These are phyloP conservation scores for Magnolia sinica DNA, from an alignment of 164 flowering plant species.

Conservation along the genomic window DNA sequence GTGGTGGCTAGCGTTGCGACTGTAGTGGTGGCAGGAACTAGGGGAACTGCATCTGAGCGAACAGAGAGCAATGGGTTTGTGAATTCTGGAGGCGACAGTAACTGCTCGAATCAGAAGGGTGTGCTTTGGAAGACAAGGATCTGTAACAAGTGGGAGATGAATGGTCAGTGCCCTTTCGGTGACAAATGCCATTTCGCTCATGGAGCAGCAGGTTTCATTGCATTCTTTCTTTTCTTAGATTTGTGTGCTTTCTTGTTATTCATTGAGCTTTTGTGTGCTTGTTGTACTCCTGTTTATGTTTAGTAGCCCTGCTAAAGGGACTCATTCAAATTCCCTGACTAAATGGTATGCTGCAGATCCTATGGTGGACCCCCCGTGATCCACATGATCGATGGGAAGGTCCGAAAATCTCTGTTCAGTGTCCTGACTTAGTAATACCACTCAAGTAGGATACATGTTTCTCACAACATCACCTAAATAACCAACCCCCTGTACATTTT, in stretches of 20 bases:
- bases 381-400: too few species aligned
- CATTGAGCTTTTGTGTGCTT: not conserved
- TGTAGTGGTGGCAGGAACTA: not conserved
- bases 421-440: too few species aligned
- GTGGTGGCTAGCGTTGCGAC: slow-evolving; percentile 60
- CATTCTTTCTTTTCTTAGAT: not conserved
- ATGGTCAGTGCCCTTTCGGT: slow-evolving; percentile 67
- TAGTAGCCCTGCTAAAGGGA: not conserved
- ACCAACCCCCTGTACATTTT: too few species aligned
- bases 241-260: not conserved
- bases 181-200: slow-evolving; percentile 92
- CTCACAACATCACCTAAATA: too few species aligned
- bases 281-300: not conserved
- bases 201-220: slow-evolving; percentile 64
- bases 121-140: slow-evolving; percentile 72
- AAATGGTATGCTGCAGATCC: not conserved
- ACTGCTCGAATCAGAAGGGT: slow-evolving; percentile 33
- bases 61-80: slow-evolving; percentile 23
- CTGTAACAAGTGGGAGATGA: slow-evolving; percentile 66
- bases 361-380: too few species aligned
- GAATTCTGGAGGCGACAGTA: slow-evolving; percentile 26
- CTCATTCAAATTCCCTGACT: not conserved
- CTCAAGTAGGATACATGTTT: too few species aligned
- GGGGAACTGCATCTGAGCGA: slow-evolving; percentile 30
- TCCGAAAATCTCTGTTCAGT: too few species aligned